Evolutionary conservation across 2,329 filamentous ascomycete genomes (phyloP).

Genomic region (Botrytis tulipae): DNA sequence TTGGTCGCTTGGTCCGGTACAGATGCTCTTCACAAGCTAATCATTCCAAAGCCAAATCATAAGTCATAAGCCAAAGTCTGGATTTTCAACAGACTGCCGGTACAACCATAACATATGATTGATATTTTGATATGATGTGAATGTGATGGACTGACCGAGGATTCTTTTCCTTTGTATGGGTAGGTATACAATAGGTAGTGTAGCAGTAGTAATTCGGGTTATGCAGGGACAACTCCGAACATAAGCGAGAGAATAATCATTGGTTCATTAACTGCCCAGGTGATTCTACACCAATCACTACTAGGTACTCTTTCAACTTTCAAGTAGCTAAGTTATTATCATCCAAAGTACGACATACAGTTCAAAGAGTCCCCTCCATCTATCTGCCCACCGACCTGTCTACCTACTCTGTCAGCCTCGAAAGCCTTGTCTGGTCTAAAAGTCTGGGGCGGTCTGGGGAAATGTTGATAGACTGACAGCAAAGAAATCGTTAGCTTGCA

Average conservation of each 20-base stretch:
- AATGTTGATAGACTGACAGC: background rate
- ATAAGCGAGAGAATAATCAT: conserved; percentile 2
- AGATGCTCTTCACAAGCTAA: background rate
- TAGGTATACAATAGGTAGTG: background rate
- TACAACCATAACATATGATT: background rate
- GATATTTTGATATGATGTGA: background rate
- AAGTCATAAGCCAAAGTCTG: background rate
- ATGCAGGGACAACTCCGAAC: background rate
- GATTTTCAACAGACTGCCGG: background rate
- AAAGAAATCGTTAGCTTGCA: background rate
- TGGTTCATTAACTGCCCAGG: background rate
- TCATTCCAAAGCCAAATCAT: background rate
- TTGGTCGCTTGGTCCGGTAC: background rate
- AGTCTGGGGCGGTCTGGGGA: background rate
- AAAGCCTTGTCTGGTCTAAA: background rate
- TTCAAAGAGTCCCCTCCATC: no score
- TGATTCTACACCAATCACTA: background rate
- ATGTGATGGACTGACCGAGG: background rate
- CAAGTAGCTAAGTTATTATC: background rate
- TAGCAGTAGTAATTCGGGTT: no score
- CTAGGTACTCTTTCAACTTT: background rate
- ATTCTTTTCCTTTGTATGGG: background rate
- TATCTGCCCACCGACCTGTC: background rate
- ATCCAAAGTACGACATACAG: no score
- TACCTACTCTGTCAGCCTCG: background rate